Conservation (phyloP, 192 early-diverging fungal genomes). For the Coemansia asiatica region DNA sequence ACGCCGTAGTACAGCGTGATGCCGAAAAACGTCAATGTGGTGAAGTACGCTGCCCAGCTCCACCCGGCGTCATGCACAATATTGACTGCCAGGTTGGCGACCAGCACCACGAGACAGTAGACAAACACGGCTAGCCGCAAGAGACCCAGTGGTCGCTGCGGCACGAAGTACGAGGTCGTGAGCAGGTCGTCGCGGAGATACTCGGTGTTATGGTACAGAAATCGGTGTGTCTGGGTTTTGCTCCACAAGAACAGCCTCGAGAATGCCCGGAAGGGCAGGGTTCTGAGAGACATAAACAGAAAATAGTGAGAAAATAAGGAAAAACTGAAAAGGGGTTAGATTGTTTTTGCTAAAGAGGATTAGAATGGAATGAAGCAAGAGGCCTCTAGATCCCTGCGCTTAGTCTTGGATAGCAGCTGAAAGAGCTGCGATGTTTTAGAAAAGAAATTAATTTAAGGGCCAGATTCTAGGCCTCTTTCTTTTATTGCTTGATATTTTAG, state of each 20-base stretch:
- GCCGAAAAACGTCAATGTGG: slow-evolving; percentile 42
- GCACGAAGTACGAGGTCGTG: slow-evolving; percentile 40
- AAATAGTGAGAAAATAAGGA: not conserved
- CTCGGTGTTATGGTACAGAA: slow-evolving; percentile 32
- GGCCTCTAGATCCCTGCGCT: too few species aligned
- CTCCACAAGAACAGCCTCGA: not conserved
- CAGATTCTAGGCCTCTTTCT: too few species aligned
- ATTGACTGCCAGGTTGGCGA: slow-evolving; percentile 34
- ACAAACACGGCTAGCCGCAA: slow-evolving; percentile 17
- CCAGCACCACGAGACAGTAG: slow-evolving; percentile 39
- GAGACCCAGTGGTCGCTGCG: slow-evolving; percentile 14
- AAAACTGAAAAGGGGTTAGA: too few species aligned
- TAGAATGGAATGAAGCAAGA: too few species aligned
- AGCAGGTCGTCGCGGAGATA: slow-evolving; percentile 32
- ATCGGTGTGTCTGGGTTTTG: slow-evolving; percentile 18
- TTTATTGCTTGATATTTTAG: too few species aligned
- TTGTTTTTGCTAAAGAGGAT: not conserved
- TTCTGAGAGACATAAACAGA: not conserved
- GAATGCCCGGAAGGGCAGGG: not conserved
- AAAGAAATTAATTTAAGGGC: too few species aligned
- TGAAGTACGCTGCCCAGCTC: slow-evolving; percentile 54
- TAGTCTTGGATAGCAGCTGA: too few species aligned
- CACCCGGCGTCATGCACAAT: slow-evolving; percentile 41
- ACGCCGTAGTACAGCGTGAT: slow-evolving; percentile 44
- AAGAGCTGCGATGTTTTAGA: too few species aligned